A percentile compares a stretch with the other conserved stretches of the same genome.
phyloP scores from a whole-genome alignment of 2,329 filamentous ascomycete genomes.

The Myriangium duriaei region DNA sequence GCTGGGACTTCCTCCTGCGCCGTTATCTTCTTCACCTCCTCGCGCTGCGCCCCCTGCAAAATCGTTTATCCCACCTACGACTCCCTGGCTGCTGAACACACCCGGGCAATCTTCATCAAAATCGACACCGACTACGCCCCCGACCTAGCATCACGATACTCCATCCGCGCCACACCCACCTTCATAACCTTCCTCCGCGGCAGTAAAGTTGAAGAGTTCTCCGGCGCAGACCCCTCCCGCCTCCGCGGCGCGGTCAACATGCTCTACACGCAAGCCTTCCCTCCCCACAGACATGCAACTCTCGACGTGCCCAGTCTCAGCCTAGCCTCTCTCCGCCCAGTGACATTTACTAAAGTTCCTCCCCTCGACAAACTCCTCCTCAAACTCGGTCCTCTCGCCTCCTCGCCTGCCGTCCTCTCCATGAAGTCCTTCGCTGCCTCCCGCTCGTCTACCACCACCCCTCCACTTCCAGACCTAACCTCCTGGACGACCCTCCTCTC shows the following conservation, averaged over 20 bases:
- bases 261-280: constrained; percentile 61
- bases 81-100: constrained; percentile 59
- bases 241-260: constrained; percentile 61
- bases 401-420: constrained; percentile 47
- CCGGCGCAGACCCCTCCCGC: constrained; percentile 56
- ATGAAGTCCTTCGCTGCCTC: constrained; percentile 61
- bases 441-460: constrained; percentile 44
- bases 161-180: constrained; percentile 68
- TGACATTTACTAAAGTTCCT: constrained; percentile 65
- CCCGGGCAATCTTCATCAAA: constrained; percentile 63
- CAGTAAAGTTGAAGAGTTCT: constrained; percentile 66
- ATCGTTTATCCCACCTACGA: constrained; percentile 71
- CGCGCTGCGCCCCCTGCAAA: constrained; percentile 76
- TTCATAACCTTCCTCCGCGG: constrained; percentile 77
- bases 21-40: constrained; percentile 84
- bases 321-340: constrained; percentile 50
- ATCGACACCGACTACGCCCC: constrained; percentile 59
- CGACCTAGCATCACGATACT: constrained; percentile 51
- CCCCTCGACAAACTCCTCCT: constrained; percentile 68
- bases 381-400: constrained; percentile 58
- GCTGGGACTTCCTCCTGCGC: constrained; percentile 55
- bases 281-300: constrained; percentile 61
- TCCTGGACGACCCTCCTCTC: constrained; percentile 51
- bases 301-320: constrained; percentile 60
- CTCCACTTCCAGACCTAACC: constrained; percentile 59